Conservation (phyloP, 495 filamentous ascomycete genomes). For the Massariosphaeria phaeospora region DNA sequence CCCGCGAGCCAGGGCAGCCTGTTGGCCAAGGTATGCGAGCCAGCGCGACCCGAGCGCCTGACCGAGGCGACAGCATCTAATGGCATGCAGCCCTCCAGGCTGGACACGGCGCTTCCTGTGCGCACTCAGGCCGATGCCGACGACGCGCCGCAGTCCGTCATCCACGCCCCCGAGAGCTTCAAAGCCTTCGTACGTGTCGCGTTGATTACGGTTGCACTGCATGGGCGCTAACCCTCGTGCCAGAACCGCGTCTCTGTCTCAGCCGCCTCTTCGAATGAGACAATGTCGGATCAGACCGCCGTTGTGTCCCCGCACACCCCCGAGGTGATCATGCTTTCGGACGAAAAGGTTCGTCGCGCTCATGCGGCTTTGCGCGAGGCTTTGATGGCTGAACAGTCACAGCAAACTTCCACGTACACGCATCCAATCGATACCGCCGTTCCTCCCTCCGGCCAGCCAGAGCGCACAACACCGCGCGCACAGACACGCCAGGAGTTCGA, state of each 20-base stretch:
- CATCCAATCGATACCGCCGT: slow-evolving; percentile 54
- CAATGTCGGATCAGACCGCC: slow-evolving; percentile 37
- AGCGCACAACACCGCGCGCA: slow-evolving; percentile 73
- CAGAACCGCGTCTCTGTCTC: slow-evolving; percentile 9
- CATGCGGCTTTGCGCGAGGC: neutral
- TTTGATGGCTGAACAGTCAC: slow-evolving; percentile 18
- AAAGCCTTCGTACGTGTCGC: slow-evolving; percentile 61
- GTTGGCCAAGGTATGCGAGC: slow-evolving; percentile 23
- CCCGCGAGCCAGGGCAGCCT: slow-evolving; percentile 34
- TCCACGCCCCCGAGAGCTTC: slow-evolving; percentile 79
- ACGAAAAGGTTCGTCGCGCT: slow-evolving; percentile 33
- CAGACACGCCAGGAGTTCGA: slow-evolving; percentile 71
- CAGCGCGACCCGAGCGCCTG: slow-evolving; percentile 10
- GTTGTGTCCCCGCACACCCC: slow-evolving; percentile 31
- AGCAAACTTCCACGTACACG: slow-evolving; percentile 23
- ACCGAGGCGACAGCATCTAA: neutral
- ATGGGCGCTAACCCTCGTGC: slow-evolving; percentile 23
- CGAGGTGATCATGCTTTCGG: slow-evolving; percentile 27
- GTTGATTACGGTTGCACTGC: slow-evolving; percentile 31
- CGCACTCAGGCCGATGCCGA: slow-evolving; percentile 61
- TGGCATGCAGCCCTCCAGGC: slow-evolving; percentile 52
- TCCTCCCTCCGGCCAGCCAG: slow-evolving; percentile 56
- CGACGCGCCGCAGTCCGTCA: slow-evolving; percentile 69
- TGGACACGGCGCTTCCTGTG: slow-evolving; percentile 51
- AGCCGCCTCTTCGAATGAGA: slow-evolving; percentile 8